A percentile compares a stretch with the other conserved stretches of the same genome.
Conservation (phyloP, 441 rosid species). For the Arabidopsis hybrid region DNA sequence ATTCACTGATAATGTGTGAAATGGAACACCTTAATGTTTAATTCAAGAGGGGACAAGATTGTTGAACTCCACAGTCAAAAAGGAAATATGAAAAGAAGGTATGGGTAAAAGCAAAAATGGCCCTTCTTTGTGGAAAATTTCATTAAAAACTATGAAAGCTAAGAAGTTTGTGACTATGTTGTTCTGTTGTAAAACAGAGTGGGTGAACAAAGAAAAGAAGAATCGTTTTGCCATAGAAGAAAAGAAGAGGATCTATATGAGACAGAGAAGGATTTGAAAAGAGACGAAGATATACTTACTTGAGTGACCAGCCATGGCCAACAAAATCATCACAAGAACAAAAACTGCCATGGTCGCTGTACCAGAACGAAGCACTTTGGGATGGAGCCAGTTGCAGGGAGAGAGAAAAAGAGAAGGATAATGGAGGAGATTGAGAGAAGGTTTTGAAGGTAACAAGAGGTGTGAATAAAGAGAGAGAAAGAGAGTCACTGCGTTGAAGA, state of each 20-base stretch:
- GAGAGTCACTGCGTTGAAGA: slow-evolving; percentile 43
- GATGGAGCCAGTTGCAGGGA: slow-evolving; percentile 26
- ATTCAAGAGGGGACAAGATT: slow-evolving; percentile 25
- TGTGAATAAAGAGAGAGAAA: slow-evolving; percentile 36
- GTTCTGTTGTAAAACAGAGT: slow-evolving; percentile 25
- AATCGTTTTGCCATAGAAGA: slow-evolving; percentile 3
- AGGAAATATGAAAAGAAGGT: slow-evolving; percentile 18
- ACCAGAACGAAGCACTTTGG: slow-evolving; percentile 25
- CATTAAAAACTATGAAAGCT: slow-evolving; percentile 9
- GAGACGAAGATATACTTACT: slow-evolving; percentile 55
- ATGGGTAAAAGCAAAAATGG: slow-evolving; percentile 23
- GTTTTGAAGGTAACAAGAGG: slow-evolving; percentile 39
- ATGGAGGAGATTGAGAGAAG: slow-evolving; percentile 14
- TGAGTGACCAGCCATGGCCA: slow-evolving; percentile 75
- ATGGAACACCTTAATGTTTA: slow-evolving; percentile 6
- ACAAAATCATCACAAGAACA: slow-evolving; percentile 57
- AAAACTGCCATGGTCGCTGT: slow-evolving; percentile 52
- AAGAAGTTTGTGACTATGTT: slow-evolving; percentile 21
- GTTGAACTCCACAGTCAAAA: slow-evolving; percentile 5
- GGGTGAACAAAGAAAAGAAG: not conserved
- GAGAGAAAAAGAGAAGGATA: slow-evolving; percentile 8
- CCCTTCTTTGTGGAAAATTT: not conserved
- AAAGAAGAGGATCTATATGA: slow-evolving; percentile 22
- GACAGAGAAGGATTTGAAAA: slow-evolving; percentile 18
- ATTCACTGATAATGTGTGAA: slow-evolving; percentile 5